Evolutionary conservation across 805 yeast species (phyloP).

Genomic region (Cyberlindnera samutprakarnensis): DNA sequence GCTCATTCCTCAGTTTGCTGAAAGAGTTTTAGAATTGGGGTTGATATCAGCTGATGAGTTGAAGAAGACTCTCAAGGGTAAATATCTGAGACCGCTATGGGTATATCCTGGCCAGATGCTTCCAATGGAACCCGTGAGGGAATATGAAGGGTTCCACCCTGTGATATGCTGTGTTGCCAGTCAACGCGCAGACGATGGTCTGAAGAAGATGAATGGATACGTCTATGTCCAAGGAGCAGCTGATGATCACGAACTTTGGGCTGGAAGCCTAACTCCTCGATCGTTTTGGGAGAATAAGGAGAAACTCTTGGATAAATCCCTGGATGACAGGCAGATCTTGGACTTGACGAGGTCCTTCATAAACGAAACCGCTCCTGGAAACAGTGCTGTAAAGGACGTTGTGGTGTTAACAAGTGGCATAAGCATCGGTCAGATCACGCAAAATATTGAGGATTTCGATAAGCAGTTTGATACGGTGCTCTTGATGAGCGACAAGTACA

Average conservation of each 20-base stretch:
- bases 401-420: slow-evolving; percentile 12
- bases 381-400: slow-evolving; percentile 6
- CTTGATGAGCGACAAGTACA: no score
- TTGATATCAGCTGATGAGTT: slow-evolving; percentile 30
- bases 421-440: slow-evolving; percentile 18
- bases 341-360: not conserved
- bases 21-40: slow-evolving; percentile 33
- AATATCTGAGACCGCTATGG: slow-evolving; percentile 65
- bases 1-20: slow-evolving; percentile 41
- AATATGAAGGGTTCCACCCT: slow-evolving; percentile 29
- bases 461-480: no score
- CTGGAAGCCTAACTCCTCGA: slow-evolving; percentile 42
- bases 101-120: slow-evolving; percentile 44
- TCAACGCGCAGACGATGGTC: slow-evolving; percentile 52
- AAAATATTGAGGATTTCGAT: no score
- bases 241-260: slow-evolving; percentile 91
- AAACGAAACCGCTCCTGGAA: not conserved
- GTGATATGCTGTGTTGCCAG: slow-evolving; percentile 56
- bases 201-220: slow-evolving; percentile 36
- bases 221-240: slow-evolving; percentile 88
- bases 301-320: slow-evolving; percentile 19
- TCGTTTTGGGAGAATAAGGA: slow-evolving; percentile 47
- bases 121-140: slow-evolving; percentile 27
- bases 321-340: slow-evolving; percentile 26
- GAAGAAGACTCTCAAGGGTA: slow-evolving; percentile 26